A percentile compares a stretch with the other conserved stretches of the same genome.
phyloP scores from a whole-genome alignment of 805 yeast species.

The Cyberlindnera meyerae region DNA sequence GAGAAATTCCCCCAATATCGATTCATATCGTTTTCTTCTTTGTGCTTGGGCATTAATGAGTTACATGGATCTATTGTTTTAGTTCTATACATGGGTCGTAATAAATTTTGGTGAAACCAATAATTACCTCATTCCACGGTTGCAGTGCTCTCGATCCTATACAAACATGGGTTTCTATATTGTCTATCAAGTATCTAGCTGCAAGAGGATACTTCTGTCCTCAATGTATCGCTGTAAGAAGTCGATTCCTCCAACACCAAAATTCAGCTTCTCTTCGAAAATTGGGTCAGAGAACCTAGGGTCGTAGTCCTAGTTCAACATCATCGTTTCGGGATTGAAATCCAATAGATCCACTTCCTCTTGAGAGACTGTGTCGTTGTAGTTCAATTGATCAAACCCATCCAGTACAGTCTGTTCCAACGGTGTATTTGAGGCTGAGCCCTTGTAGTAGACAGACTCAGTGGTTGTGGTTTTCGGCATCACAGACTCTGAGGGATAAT shows the following conservation, averaged over 20 bases:
- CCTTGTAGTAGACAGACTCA: slow-evolving; percentile 2
- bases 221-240: slow-evolving; percentile 17
- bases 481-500: slow-evolving; percentile 19
- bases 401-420: not conserved
- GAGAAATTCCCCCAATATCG: too few species aligned
- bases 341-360: slow-evolving; percentile 9
- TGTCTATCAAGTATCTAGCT: slow-evolving; percentile 5
- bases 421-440: slow-evolving; percentile 1
- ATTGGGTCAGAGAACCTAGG: slow-evolving; percentile 23
- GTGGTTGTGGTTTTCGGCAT: not conserved
- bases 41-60: too few species aligned
- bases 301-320: slow-evolving; percentile 21
- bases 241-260: slow-evolving; percentile 12
- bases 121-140: too few species aligned
- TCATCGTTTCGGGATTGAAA: slow-evolving; percentile 8
- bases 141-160: too few species aligned
- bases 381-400: slow-evolving; percentile 1
- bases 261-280: slow-evolving; percentile 11
- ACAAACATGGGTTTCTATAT: too few species aligned
- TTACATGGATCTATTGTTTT: too few species aligned
- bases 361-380: not conserved
- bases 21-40: too few species aligned
- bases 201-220: slow-evolving; percentile 20
- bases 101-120: too few species aligned
- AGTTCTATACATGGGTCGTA: too few species aligned